Percentiles rank a stretch among this genome's conserved stretches.
These are phyloP conservation scores for Epichloe elymi DNA, from an alignment of 2,329 filamentous ascomycete genomes.

Conservation along the genomic window DNA sequence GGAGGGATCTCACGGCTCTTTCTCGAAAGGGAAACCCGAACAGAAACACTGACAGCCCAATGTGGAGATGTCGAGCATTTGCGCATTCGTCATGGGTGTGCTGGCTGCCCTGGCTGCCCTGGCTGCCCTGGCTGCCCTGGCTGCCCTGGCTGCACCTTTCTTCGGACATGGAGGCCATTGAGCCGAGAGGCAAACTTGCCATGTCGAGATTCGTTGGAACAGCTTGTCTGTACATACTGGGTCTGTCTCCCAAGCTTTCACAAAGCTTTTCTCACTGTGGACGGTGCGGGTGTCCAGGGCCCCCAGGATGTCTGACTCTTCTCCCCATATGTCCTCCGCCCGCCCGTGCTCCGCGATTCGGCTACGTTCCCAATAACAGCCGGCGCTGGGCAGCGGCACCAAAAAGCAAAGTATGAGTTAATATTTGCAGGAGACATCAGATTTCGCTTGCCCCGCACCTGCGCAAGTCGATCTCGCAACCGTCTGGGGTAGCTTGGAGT, in stretches of 20 bases:
- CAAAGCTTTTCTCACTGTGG: too few species aligned
- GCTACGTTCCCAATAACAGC: background rate
- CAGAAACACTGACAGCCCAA: constrained; percentile 1
- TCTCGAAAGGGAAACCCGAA: constrained; percentile 10
- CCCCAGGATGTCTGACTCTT: background rate
- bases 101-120: background rate
- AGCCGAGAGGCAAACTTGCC: too few species aligned
- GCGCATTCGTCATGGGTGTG: background rate
- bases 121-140: background rate
- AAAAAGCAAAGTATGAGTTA: background rate
- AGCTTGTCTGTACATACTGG: background rate
- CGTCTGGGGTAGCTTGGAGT: background rate
- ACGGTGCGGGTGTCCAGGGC: too few species aligned
- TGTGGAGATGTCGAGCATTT: background rate
- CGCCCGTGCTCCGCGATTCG: background rate
- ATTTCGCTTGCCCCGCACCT: background rate
- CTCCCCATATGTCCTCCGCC: background rate
- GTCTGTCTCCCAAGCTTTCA: background rate
- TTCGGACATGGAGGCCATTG: too few species aligned
- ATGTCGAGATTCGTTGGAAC: background rate
- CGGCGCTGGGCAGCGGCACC: background rate
- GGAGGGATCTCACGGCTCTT: constrained; percentile 1
- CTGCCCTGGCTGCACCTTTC: too few species aligned
- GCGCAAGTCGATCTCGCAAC: background rate
- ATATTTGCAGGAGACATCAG: background rate